Percentiles rank a stretch among this genome's conserved stretches.
These are phyloP conservation scores for Ambrosiella cleistominuta DNA, from an alignment of 2,329 filamentous ascomycete genomes.

Conservation along the genomic window DNA sequence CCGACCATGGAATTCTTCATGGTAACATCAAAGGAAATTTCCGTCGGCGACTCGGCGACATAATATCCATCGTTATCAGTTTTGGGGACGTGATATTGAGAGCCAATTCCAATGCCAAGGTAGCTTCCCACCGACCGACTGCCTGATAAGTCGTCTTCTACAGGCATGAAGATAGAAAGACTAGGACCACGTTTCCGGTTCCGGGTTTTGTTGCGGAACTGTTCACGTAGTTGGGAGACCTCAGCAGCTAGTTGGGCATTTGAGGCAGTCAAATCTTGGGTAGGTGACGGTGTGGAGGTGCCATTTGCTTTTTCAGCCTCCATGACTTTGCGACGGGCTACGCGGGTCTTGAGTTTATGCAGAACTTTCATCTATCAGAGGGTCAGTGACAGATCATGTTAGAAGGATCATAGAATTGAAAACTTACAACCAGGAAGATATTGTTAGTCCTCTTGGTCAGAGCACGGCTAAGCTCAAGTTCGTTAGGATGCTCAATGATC, in stretches of 20 bases:
- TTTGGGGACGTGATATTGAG: slow-evolving; percentile 19
- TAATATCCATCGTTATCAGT: slow-evolving; percentile 28
- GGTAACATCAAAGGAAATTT: slow-evolving; percentile 75
- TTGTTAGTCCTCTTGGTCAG: slow-evolving; percentile 83
- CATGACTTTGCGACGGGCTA: slow-evolving; percentile 28
- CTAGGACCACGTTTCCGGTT: slow-evolving; percentile 17
- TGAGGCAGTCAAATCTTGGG: slow-evolving; percentile 9
- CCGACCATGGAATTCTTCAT: slow-evolving; percentile 26
- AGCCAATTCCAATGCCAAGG: slow-evolving; percentile 58
- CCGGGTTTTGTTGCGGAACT: neutral
- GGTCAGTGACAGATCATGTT: neutral
- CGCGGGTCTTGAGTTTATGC: slow-evolving; percentile 58
- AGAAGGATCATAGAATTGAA: neutral
- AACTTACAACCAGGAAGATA: slow-evolving; percentile 58
- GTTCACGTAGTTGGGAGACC: slow-evolving; percentile 4
- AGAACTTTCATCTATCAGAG: slow-evolving; percentile 64
- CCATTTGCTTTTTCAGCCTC: neutral
- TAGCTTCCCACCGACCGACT: slow-evolving; percentile 22
- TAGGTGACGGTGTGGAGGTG: slow-evolving; percentile 4
- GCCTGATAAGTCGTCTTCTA: neutral
- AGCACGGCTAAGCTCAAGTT: slow-evolving; percentile 75
- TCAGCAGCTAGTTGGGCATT: slow-evolving; percentile 7
- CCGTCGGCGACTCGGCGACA: slow-evolving; percentile 54
- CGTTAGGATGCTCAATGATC: slow-evolving; percentile 66
- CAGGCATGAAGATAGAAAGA: slow-evolving; percentile 16